These are phyloP conservation scores for Colletotrichum graminicola DNA, from an alignment of 2,329 filamentous ascomycete genomes.

Conservation along the genomic window DNA sequence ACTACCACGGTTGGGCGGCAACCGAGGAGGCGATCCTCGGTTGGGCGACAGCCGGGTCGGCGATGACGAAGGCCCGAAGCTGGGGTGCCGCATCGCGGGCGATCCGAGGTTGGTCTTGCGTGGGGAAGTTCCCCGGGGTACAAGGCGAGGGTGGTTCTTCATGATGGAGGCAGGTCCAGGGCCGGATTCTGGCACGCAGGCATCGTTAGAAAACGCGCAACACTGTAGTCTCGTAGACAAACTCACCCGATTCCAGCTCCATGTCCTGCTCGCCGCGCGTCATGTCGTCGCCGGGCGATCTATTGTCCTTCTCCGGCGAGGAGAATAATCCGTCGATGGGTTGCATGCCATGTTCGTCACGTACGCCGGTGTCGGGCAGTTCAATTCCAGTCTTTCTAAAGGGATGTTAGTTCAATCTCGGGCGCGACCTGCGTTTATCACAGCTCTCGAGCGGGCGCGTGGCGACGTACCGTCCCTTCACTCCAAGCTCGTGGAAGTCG, in stretches of 20 bases:
- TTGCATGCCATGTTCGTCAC: conserved; percentile 94
- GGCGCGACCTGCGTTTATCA: neutral
- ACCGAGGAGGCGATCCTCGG: conserved; percentile 40
- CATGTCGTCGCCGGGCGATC: conserved; percentile 47
- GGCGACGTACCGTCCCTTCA: conserved; percentile 61
- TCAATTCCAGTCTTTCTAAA: conserved; percentile 89
- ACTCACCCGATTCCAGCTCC: conserved; percentile 65
- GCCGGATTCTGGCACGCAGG: conserved; percentile 57
- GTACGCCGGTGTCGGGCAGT: conserved; percentile 80
- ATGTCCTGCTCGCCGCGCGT: conserved; percentile 61
- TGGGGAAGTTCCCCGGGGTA: conserved; percentile 61
- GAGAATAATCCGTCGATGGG: conserved; percentile 90
- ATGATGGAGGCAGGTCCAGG: conserved; percentile 67
- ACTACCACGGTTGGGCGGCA: conserved; percentile 48
- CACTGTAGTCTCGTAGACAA: conserved; percentile 27
- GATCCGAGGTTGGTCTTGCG: conserved; percentile 72
- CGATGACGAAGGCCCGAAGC: conserved; percentile 66
- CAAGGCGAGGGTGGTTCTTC: conserved; percentile 54
- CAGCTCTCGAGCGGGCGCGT: neutral
- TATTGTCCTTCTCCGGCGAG: conserved; percentile 74
- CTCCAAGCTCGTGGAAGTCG: conserved; percentile 62
- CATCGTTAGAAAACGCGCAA: conserved; percentile 44
- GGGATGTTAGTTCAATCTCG: conserved; percentile 2
- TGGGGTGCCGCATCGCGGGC: conserved; percentile 72
- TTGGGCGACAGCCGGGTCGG: conserved; percentile 57